Percentiles rank a stretch among this genome's conserved stretches.
Conservation (phyloP, 768 basidiomycete genomes). For the Mycena vulgaris region DNA sequence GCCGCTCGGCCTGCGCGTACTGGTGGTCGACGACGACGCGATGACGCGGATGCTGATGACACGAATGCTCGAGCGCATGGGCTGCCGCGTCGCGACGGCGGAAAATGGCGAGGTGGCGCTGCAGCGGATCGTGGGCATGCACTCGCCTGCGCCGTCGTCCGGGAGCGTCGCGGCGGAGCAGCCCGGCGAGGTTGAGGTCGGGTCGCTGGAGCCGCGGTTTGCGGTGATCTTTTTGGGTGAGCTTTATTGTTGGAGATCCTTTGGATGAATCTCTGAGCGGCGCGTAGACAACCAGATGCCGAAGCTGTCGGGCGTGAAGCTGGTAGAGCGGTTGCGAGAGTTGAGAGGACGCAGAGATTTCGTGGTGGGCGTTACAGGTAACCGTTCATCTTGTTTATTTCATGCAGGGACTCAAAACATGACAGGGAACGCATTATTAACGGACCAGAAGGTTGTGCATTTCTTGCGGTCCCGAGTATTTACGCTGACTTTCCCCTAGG, state of each 20-base stretch:
- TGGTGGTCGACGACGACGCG: slow-evolving; percentile 78
- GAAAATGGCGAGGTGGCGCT: slow-evolving; percentile 79
- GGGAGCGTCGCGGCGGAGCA: slow-evolving; percentile 43
- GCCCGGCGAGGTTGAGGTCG: neutral
- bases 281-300: slow-evolving; percentile 74
- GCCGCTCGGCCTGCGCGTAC: slow-evolving; percentile 56
- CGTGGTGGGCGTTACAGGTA: slow-evolving; percentile 75
- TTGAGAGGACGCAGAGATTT: slow-evolving; percentile 69
- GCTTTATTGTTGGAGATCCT: neutral
- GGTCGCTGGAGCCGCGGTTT: slow-evolving; percentile 29
- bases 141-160: slow-evolving; percentile 23
- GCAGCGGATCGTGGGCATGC: slow-evolving; percentile 63
- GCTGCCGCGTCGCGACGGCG: slow-evolving; percentile 72
- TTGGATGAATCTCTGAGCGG: neutral
- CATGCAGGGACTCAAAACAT: neutral
- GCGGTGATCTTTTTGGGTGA: slow-evolving; percentile 43
- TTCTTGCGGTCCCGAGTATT: slow-evolving; percentile 13
- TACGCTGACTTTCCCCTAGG: slow-evolving; percentile 42
- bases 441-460: slow-evolving; percentile 58
- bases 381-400: neutral
- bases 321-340: slow-evolving; percentile 65
- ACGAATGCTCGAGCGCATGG: slow-evolving; percentile 73
- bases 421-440: slow-evolving; percentile 58
- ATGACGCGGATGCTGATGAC: slow-evolving; percentile 77
- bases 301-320: slow-evolving; percentile 72